Conservation (phyloP, 2,329 filamentous ascomycete genomes). For the Trichoderma afroharzianum region DNA sequence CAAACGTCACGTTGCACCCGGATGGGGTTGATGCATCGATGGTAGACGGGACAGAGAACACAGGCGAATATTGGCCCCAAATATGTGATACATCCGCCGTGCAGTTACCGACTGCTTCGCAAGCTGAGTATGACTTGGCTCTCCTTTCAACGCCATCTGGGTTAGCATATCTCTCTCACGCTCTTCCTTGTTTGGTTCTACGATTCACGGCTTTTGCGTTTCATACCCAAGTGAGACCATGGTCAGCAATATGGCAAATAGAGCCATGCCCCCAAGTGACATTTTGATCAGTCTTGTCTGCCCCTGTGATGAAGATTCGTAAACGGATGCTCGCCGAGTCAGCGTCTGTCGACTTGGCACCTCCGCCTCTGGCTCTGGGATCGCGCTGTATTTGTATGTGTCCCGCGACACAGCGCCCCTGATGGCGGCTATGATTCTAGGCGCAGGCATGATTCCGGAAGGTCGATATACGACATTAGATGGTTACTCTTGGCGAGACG, state of each 20-base stretch:
- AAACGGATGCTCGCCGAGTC: background rate
- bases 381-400: conserved; percentile 29
- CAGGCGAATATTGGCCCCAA: conserved; percentile 89
- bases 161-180: background rate
- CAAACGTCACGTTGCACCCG: conserved; percentile 74
- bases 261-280: conserved; percentile 18
- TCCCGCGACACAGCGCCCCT: conserved; percentile 20
- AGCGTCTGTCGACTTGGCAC: background rate
- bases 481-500: background rate
- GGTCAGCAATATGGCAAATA: conserved; percentile 20
- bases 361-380: conserved; percentile 20
- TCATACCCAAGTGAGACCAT: conserved; percentile 22
- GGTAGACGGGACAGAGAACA: conserved; percentile 68
- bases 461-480: background rate
- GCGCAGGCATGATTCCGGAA: background rate
- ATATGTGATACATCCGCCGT: conserved; percentile 57
- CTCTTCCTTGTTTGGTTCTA: background rate
- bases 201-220: background rate
- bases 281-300: conserved; percentile 19
- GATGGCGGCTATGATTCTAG: conserved; percentile 21
- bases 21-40: conserved; percentile 58
- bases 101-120: conserved; percentile 42
- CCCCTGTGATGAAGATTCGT: background rate
- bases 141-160: background rate
- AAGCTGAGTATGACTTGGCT: conserved; percentile 17